Percentiles rank a stretch among this genome's conserved stretches.
These are phyloP conservation scores for Aspergillaceae sp. DNA, from an alignment of 2,329 filamentous ascomycete genomes.

Conservation along the genomic window DNA sequence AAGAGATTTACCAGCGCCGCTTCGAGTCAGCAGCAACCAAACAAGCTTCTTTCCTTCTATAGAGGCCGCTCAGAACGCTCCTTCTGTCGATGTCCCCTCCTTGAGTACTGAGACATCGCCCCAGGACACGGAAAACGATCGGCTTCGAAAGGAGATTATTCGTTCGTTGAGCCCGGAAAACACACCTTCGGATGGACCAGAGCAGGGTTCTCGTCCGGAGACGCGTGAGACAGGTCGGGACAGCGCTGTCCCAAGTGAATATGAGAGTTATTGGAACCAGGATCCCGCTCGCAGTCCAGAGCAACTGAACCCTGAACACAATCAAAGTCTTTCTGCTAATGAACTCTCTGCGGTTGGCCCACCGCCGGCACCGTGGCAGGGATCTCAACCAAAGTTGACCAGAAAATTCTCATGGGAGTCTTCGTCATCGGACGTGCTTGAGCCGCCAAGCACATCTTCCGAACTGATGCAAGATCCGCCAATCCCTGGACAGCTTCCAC, in stretches of 20 bases:
- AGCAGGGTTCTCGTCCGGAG: constrained; percentile 13
- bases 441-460: constrained; percentile 8
- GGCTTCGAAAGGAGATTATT: constrained; percentile 41
- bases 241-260: constrained; percentile 28
- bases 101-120: constrained; percentile 28
- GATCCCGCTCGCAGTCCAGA: constrained; percentile 10
- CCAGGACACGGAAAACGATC: constrained; percentile 36
- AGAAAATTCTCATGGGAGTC: constrained; percentile 40
- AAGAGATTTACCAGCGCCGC: constrained; percentile 24
- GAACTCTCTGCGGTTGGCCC: constrained; percentile 3
- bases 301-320: constrained; percentile 8
- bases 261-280: constrained; percentile 31
- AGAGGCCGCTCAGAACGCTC: constrained; percentile 10
- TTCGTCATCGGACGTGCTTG: constrained; percentile 12
- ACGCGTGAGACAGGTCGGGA: constrained; percentile 13
- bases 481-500: constrained; percentile 13
- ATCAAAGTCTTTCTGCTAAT: background rate
- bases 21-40: constrained; percentile 20
- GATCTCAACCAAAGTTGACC: constrained; percentile 20
- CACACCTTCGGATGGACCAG: constrained; percentile 21
- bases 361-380: constrained; percentile 5
- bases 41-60: constrained; percentile 1
- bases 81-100: constrained; percentile 27
- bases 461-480: constrained; percentile 7
- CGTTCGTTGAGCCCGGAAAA: constrained; percentile 36